phyloP scores from a whole-genome alignment of 177 flowering plant genomes.

The Tripterygium wilfordii region DNA sequence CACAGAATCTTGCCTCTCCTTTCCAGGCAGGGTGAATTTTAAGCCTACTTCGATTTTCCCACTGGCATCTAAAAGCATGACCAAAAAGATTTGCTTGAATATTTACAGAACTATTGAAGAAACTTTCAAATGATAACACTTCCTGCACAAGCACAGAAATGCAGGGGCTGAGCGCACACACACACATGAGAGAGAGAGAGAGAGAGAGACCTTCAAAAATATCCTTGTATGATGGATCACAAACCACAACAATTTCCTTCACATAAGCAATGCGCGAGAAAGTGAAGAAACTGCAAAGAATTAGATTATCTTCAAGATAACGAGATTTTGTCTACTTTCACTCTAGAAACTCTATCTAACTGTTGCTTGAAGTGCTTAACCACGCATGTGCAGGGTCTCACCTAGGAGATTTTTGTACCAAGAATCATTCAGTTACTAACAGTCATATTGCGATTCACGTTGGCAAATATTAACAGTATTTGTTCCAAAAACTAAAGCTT shows the following conservation, averaged over 20 bases:
- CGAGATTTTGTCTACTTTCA: no score
- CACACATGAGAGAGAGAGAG: conserved; percentile 2
- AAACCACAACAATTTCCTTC: conserved; percentile 91
- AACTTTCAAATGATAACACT: not conserved
- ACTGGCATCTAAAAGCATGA: conserved; percentile 41
- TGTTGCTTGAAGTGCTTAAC: no score
- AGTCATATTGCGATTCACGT: no score
- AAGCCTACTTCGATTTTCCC: conserved; percentile 52
- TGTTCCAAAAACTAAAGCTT: no score
- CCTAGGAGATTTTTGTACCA: no score
- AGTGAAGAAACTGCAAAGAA: conserved; percentile 71
- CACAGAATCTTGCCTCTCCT: conserved; percentile 99
- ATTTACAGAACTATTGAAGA: not conserved
- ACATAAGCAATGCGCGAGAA: conserved; percentile 74
- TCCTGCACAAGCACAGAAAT: not conserved
- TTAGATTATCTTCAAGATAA: no score
- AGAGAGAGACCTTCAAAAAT: conserved; percentile 72
- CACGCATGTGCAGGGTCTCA: no score
- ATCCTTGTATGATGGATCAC: conserved; percentile 92
- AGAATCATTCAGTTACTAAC: no score
- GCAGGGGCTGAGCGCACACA: not conserved
- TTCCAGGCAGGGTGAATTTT: conserved; percentile 88
- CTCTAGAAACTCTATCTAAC: no score
- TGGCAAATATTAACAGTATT: no score
- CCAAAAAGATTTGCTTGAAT: conserved; percentile 5